phyloP scores from a whole-genome alignment of 805 yeast genomes.

The Teunomyces atbi region DNA sequence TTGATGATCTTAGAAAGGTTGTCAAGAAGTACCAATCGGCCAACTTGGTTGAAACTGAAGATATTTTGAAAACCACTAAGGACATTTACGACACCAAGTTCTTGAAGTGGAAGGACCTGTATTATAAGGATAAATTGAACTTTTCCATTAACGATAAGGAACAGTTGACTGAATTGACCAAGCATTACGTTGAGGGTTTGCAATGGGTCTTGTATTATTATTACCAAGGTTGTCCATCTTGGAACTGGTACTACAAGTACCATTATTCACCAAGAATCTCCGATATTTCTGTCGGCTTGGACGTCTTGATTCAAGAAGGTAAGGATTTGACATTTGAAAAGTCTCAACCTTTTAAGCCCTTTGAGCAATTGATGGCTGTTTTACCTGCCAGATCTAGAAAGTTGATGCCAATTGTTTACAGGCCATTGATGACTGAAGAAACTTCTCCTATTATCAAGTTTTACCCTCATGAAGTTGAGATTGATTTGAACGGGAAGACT shows the following conservation, averaged over 20 bases:
- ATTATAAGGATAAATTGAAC: slow-evolving; percentile 77
- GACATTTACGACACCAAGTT: slow-evolving; percentile 73
- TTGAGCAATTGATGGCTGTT: slow-evolving; percentile 96
- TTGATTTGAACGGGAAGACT: slow-evolving; percentile 91
- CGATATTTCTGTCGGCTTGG: slow-evolving; percentile 73
- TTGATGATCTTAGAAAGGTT: slow-evolving; percentile 48
- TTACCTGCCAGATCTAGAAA: slow-evolving; percentile 86
- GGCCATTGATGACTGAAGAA: slow-evolving; percentile 82
- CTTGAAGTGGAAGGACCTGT: slow-evolving; percentile 77
- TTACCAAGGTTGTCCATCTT: slow-evolving; percentile 86
- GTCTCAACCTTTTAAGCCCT: slow-evolving; percentile 85
- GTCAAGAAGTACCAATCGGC: slow-evolving; percentile 68
- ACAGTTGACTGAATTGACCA: slow-evolving; percentile 59
- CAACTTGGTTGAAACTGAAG: slow-evolving; percentile 58
- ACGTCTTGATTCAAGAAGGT: slow-evolving; percentile 39
- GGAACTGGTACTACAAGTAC: slow-evolving; percentile 92
- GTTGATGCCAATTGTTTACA: slow-evolving; percentile 73
- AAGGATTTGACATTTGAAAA: slow-evolving; percentile 54
- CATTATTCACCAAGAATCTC: slow-evolving; percentile 96
- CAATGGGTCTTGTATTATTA: slow-evolving; percentile 96
- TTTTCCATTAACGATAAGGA: slow-evolving; percentile 64
- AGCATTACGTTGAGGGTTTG: slow-evolving; percentile 87
- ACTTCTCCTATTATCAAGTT: slow-evolving; percentile 85
- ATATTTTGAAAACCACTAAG: slow-evolving; percentile 46
- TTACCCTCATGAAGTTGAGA: slow-evolving; percentile 83